phyloP scores from a whole-genome alignment of 1,284 basidiomycete genomes.

The Marasmius oreades region DNA sequence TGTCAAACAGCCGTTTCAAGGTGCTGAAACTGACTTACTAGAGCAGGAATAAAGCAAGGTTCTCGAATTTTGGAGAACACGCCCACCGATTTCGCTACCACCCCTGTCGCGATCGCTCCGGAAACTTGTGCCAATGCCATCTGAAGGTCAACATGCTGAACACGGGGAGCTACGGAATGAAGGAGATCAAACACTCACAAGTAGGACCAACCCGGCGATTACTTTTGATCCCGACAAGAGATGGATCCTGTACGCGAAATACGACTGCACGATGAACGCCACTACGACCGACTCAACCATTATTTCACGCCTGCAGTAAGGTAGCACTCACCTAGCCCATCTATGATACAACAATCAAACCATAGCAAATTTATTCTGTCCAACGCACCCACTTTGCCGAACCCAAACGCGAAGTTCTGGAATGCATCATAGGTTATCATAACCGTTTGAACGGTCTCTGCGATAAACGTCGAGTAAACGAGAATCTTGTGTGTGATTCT shows the following conservation, averaged over 20 bases:
- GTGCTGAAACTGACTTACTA: not conserved
- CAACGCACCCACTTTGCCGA: not conserved
- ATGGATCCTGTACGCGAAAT: not conserved
- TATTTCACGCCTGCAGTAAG: not conserved
- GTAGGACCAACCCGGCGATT: not conserved
- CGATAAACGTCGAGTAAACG: not conserved
- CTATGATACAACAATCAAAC: slow-evolving; percentile 1
- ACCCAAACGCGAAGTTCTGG: not conserved
- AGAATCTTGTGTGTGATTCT: not conserved
- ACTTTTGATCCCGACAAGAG: not conserved
- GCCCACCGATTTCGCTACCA: not conserved
- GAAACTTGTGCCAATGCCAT: not conserved
- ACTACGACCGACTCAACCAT: not conserved
- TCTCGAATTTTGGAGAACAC: not conserved
- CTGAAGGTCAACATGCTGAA: not conserved
- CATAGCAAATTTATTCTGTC: not conserved
- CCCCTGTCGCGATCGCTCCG: not conserved
- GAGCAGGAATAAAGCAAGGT: slow-evolving; percentile 1
- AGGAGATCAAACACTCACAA: not conserved
- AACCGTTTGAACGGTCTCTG: not conserved
- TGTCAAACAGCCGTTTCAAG: too few relatives aligned
- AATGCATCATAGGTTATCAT: slow-evolving; percentile 4
- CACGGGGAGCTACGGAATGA: not conserved
- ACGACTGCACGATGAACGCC: not conserved
- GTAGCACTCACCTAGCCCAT: not conserved